Evolutionary conservation across 192 early-diverging fungal species (phyloP), one percentile per base, ranked within the genome.

Genomic region (Lobosporangium transversale): DNA sequence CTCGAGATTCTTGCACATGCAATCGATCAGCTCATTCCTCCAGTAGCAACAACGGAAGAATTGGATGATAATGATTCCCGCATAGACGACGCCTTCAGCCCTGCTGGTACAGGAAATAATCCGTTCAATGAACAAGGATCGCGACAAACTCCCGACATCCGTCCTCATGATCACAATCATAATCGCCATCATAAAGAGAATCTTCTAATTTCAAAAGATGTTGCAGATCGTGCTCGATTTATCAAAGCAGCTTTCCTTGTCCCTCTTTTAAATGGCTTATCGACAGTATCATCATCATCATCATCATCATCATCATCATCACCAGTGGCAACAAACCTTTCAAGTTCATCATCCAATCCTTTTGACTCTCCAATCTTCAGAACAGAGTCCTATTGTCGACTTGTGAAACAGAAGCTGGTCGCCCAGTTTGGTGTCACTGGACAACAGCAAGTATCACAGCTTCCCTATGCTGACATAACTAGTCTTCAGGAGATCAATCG

Each of bases 281-380:
- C 30, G 15, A 21, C 23, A 29, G 5, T 11, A n/a, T 11, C 44
- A 18, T 32, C 55, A 35, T n/a, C 14, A 8, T 36, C 55, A 12
- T 23, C 48, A 1, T 6, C 50, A 20, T 20, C 9, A 24, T 26
- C 55, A 23, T 31, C 45, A 4, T 6, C 50, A 20, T 15, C 9
- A 24, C 18, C 48, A 15, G 44, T 26, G 5, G 30, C 45, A 24
- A 21, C 48, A 18, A 32, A 40, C 15, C n/a, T n/a, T n/a, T n/a
- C n/a, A n/a, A n/a, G n/a, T n/a, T 40, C 23, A 21, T 52, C 26
- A 3, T 24, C 6, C 0, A 56, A 65, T 23, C 58, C 12, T 4
- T 54, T 66, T 30, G 58, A 66, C 32, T 65, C 63, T 15, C 62
- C 51, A 4, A 37, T 66, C 6, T 75, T 75, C 52, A 49, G 54